Percentiles rank a stretch among this genome's conserved stretches.
These are phyloP conservation scores for Cyclotella choctawhatcheeana DNA, from an alignment of 108 stramenopile species.

Conservation along the genomic window DNA sequence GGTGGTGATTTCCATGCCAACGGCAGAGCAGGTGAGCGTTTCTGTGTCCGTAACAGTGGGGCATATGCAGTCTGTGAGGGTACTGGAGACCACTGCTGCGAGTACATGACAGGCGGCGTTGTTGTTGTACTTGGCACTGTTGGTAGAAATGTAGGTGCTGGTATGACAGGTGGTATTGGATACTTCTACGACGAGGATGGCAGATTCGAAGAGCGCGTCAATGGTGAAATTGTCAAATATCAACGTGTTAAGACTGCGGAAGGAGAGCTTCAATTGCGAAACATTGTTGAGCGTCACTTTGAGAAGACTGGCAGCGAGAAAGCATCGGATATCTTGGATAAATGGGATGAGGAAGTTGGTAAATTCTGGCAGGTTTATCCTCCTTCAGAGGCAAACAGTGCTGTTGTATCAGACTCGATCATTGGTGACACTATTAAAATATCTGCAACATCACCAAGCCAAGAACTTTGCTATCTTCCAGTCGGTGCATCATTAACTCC, in stretches of 20 bases:
- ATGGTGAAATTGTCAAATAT: constrained; percentile 89
- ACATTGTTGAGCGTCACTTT: constrained; percentile 89
- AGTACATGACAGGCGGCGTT: constrained; percentile 98
- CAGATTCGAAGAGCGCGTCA: constrained; percentile 82
- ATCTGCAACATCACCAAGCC: constrained; percentile 81
- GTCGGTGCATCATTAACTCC: constrained; percentile 72
- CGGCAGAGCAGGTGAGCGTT: constrained; percentile 95
- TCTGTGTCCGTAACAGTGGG: constrained; percentile 96
- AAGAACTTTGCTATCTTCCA: constrained; percentile 85
- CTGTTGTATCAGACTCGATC: constrained; percentile 56
- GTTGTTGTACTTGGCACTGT: constrained; percentile 92
- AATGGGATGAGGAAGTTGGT: constrained; percentile 80
- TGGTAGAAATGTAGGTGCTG: constrained; percentile 95
- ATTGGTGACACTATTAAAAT: constrained; percentile 59
- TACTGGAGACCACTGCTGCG: constrained; percentile 95
- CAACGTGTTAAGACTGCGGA: constrained; percentile 73
- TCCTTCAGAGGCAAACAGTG: constrained; percentile 74
- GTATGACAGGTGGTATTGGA: constrained; percentile 95
- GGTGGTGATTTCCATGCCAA: constrained; percentile 94
- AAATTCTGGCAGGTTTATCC: constrained; percentile 94
- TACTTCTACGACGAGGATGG: constrained; percentile 93
- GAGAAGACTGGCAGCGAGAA: constrained; percentile 89
- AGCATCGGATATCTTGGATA: constrained; percentile 84
- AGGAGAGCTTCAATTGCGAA: constrained; percentile 79
- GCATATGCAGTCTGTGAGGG: constrained; percentile 97